These are phyloP conservation scores for Naganishia liquefaciens DNA, from an alignment of 1,284 basidiomycete species.

Conservation along the genomic window DNA sequence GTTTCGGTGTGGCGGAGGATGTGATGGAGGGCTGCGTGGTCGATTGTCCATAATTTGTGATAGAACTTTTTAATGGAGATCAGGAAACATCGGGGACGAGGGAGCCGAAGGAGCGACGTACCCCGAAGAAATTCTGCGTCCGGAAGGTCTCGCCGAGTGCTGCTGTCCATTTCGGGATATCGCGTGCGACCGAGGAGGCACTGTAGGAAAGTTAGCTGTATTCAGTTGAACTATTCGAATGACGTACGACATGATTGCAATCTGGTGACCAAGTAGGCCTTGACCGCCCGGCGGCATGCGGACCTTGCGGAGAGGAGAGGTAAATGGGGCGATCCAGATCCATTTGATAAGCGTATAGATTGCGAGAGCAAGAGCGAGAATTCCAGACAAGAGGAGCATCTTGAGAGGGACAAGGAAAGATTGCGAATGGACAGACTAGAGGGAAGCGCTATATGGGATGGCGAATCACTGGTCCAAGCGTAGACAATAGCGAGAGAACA, in stretches of 20 bases:
- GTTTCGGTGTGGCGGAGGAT: slow-evolving; percentile 36
- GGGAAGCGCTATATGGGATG: neutral
- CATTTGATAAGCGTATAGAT: slow-evolving; percentile 7
- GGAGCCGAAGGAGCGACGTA: neutral
- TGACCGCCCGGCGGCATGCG: slow-evolving; percentile 9
- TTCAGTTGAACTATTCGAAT: too few species aligned
- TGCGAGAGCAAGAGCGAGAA: neutral
- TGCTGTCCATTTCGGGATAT: slow-evolving; percentile 10
- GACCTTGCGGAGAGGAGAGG: neutral
- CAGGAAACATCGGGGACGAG: neutral
- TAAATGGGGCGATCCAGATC: neutral
- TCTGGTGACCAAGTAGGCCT: neutral
- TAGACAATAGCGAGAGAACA: too few species aligned
- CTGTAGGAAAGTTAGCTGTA: too few species aligned
- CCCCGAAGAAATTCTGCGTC: slow-evolving; percentile 5
- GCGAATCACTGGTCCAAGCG: neutral
- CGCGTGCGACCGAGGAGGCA: neutral
- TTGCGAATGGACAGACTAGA: neutral
- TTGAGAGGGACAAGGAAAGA: neutral
- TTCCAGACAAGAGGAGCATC: neutral
- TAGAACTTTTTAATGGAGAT: neutral
- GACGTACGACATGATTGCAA: slow-evolving; percentile 3
- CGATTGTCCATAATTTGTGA: slow-evolving; percentile 39
- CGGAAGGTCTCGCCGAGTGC: slow-evolving; percentile 1
- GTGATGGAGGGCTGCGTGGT: slow-evolving; percentile 37